Conservation (phyloP, 1,284 basidiomycete species). For the Ustilago crameri region DNA sequence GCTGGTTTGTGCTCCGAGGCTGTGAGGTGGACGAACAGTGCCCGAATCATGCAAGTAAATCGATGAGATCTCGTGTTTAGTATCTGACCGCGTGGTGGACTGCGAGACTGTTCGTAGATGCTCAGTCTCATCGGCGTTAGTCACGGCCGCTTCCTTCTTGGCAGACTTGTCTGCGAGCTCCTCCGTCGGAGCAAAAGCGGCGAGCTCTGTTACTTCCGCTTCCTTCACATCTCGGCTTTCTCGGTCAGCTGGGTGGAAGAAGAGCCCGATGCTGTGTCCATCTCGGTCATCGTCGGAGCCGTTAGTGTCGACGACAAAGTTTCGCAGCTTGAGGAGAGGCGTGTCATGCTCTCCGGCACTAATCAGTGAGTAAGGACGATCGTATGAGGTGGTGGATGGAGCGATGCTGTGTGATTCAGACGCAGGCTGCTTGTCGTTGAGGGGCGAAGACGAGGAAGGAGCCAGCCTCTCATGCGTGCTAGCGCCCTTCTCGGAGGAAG, state of each 20-base stretch:
- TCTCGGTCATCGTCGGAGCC: constrained; percentile 30
- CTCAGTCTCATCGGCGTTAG: constrained; percentile 7
- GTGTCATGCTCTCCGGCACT: constrained; percentile 44
- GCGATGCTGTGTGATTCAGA: constrained; percentile 25
- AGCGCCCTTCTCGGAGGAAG: too few species aligned
- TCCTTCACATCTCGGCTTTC: not conserved
- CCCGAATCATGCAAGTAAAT: constrained; percentile 22
- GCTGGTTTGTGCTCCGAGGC: constrained; percentile 6
- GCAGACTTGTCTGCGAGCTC: constrained; percentile 1
- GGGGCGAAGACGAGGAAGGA: constrained; percentile 2
- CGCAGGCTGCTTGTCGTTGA: constrained; percentile 7
- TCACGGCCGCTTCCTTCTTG: not conserved
- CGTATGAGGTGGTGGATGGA: constrained; percentile 25
- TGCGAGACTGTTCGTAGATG: constrained; percentile 24
- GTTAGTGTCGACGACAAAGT: constrained; percentile 43
- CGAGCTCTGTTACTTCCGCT: not conserved
- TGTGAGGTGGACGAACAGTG: constrained; percentile 21
- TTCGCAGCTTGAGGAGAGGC: constrained; percentile 43
- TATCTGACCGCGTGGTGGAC: constrained; percentile 33
- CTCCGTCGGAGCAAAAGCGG: not conserved
- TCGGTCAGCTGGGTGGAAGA: constrained; percentile 32
- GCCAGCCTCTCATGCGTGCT: constrained; percentile 12
- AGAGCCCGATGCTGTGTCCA: constrained; percentile 23
- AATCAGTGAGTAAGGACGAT: constrained; percentile 50
- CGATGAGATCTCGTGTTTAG: constrained; percentile 36